These are phyloP conservation scores for Mycena crocata DNA, from an alignment of 768 basidiomycete genomes.

Conservation along the genomic window DNA sequence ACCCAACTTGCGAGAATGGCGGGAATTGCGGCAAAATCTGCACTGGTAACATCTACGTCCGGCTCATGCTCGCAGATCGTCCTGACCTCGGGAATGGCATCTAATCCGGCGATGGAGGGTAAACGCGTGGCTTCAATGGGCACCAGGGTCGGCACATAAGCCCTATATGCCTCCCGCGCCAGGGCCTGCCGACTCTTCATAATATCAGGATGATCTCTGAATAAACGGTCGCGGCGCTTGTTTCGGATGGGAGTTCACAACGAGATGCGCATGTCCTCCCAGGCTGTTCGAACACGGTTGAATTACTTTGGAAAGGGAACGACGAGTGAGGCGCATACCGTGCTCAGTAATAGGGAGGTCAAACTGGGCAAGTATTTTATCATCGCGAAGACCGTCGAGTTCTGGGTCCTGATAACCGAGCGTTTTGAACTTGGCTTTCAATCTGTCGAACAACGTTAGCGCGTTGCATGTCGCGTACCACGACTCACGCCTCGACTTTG, in stretches of 20 bases:
- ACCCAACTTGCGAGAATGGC: not conserved
- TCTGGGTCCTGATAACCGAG: not conserved
- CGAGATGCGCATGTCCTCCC: not conserved
- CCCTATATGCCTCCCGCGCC: not conserved
- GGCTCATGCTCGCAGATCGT: slow-evolving; percentile 1
- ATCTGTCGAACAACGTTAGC: not conserved
- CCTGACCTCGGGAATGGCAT: slow-evolving; percentile 4
- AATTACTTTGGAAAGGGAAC: not conserved
- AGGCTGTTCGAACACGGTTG: not conserved
- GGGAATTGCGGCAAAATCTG: not conserved
- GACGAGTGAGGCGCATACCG: not conserved
- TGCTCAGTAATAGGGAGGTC: not conserved
- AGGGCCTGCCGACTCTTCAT: not conserved
- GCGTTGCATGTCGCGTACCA: not conserved
- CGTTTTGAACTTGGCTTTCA: not conserved
- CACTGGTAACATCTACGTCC: not conserved
- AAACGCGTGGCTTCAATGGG: not conserved
- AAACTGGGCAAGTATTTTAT: not conserved
- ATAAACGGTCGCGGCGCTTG: not conserved
- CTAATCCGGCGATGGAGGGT: not conserved
- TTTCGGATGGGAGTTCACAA: not conserved
- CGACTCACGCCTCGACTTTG: not conserved
- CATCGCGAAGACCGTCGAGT: not conserved
- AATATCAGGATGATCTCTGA: not conserved
- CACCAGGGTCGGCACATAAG: not conserved